Evolutionary conservation across 306 rosid species (phyloP).

Genomic region (Prunus dulcis): DNA sequence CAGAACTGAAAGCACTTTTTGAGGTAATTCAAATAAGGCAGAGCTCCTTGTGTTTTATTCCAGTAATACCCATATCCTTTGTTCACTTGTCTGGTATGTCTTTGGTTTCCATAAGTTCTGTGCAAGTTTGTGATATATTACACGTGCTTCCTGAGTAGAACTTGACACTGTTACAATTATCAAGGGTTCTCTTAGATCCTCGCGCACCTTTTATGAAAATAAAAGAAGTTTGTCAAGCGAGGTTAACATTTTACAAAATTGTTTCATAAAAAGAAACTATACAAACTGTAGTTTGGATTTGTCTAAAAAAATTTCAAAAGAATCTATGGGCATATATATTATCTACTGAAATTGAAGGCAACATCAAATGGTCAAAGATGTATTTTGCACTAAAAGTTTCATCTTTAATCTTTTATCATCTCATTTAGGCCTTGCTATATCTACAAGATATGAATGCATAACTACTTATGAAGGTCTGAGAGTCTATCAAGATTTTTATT

Average conservation of each 20-base stretch:
- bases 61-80: constrained; percentile 6
- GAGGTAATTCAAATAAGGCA: constrained; percentile 51
- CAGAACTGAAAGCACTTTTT: constrained; percentile 73
- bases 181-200: not conserved
- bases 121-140: not conserved
- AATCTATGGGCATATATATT: not conserved
- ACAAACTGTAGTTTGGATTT: not conserved
- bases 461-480: not conserved
- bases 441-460: too few relatives aligned
- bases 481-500: not conserved
- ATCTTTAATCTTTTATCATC: too few relatives aligned
- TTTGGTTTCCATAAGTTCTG: not conserved
- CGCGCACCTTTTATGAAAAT: not conserved
- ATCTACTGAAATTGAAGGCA: too few relatives aligned
- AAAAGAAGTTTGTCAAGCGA: not conserved
- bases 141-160: not conserved
- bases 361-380: too few relatives aligned
- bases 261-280: not conserved
- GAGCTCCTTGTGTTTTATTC: constrained; percentile 10
- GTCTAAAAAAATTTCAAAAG: not conserved
- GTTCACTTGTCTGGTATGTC: not conserved
- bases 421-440: too few relatives aligned
- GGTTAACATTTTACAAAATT: not conserved
- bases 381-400: too few relatives aligned
- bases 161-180: not conserved